Evolutionary conservation across 352 stramenopile genomes (phyloP), one percentile per base, ranked within the genome.

Genomic region (Phytophthora pinifolia): DNA sequence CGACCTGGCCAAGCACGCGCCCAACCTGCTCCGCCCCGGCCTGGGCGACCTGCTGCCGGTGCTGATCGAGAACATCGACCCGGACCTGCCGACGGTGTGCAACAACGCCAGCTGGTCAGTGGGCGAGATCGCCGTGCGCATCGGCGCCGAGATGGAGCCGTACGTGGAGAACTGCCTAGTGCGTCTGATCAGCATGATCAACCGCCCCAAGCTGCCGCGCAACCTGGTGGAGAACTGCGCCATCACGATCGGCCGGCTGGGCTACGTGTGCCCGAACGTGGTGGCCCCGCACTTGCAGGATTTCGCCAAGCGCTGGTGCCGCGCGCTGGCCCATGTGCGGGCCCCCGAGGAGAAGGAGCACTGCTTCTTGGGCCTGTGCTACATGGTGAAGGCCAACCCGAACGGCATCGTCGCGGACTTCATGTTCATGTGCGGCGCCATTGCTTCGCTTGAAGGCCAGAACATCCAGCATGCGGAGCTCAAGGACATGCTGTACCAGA

Each of bases 91-190:
- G 33, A 94, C 83, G 6, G 88, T 97, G 46, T 97, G 88, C 82
- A 97, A 97, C 74, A 97, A 97, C 62, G 88, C 88, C 36, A 96
- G 86, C 54, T 97, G 88, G 88, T 92, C 88, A 27, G 80, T 97
- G 10, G 88, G 88, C 9, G 88, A 97, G 65, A 94, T 97, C 52
- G 85, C 88, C 7, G 72, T 95, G 30, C 84, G 88, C 43, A 86
- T 92, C 17, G 83, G 83, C 17, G 65, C 66, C n/a, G 86, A 92
- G 33, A 94, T 97, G 65, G 70, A 88, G 54, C 86, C 86, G 46
- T 96, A 85, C 48, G 83, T 94, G 6, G 73, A 89, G 52, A 73
- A 50, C 31, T 86, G 77, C 44, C 67, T 96, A 37, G 68, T 29
- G 3, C 78, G 80, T 34, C 54, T 96, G 13, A 79, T 96, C 44